Conservation (phyloP, 768 basidiomycete genomes). For the Rickenella mellea region DNA sequence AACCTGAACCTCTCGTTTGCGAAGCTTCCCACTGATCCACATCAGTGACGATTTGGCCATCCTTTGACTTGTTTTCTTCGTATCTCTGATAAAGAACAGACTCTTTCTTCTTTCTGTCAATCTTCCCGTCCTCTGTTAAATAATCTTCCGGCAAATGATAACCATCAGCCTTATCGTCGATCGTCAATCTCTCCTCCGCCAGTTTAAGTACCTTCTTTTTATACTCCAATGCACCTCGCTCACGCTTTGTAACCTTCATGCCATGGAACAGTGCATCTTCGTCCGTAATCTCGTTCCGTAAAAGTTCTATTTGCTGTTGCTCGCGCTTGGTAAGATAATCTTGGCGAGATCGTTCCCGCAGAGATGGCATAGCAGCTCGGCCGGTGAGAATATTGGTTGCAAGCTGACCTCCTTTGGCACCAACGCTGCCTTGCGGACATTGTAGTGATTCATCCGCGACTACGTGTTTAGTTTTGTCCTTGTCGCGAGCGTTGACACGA, state of each 20-base stretch:
- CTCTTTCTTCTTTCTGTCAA: slow-evolving; percentile 93
- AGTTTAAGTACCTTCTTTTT: slow-evolving; percentile 89
- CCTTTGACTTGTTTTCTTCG: slow-evolving; percentile 85
- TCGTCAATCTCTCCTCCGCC: slow-evolving; percentile 89
- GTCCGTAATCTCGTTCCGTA: slow-evolving; percentile 88
- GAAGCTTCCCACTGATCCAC: slow-evolving; percentile 95
- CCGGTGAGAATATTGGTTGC: slow-evolving; percentile 65
- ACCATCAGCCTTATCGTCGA: slow-evolving; percentile 93
- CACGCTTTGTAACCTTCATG: slow-evolving; percentile 83
- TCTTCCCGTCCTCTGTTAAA: slow-evolving; percentile 95
- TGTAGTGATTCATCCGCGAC: slow-evolving; percentile 89
- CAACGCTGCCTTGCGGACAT: slow-evolving; percentile 56
- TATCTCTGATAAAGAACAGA: slow-evolving; percentile 90
- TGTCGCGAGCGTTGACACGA: slow-evolving; percentile 74
- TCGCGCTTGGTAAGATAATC: slow-evolving; percentile 97
- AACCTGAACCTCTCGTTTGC: slow-evolving; percentile 83
- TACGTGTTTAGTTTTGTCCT: slow-evolving; percentile 79
- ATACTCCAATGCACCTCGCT: slow-evolving; percentile 66
- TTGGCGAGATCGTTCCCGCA: slow-evolving; percentile 85
- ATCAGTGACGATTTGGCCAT: slow-evolving; percentile 92
- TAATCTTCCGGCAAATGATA: slow-evolving; percentile 98
- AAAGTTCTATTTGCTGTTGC: slow-evolving; percentile 87
- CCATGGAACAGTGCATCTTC: slow-evolving; percentile 86
- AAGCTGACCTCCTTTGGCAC: slow-evolving; percentile 69
- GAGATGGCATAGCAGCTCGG: slow-evolving; percentile 48